These are phyloP conservation scores for Ustilago shanxiensis DNA, from an alignment of 1,284 basidiomycete genomes.

Conservation along the genomic window DNA sequence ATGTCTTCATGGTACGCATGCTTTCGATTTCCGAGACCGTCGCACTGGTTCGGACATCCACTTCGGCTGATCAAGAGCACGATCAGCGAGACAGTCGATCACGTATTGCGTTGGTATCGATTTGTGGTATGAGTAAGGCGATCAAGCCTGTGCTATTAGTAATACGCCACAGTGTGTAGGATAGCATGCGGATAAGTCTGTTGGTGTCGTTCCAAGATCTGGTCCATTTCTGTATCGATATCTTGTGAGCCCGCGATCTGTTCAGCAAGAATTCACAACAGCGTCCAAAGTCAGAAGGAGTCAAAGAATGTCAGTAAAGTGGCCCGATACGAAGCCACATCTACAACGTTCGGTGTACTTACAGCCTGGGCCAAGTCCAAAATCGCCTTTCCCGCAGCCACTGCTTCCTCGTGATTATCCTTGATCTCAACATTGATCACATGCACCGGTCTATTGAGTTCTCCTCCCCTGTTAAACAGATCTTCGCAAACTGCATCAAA, in stretches of 20 bases:
- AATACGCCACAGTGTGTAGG: constrained; percentile 79
- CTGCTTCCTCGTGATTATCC: constrained; percentile 98
- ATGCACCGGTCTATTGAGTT: constrained; percentile 93
- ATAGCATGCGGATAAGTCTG: constrained; percentile 91
- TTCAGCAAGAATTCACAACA: background rate
- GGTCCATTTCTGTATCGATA: constrained; percentile 90
- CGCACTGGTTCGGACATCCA: too few species aligned
- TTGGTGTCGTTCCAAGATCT: constrained; percentile 85
- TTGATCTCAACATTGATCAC: constrained; percentile 99
- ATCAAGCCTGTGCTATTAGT: constrained; percentile 22
- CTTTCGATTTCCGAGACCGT: too few species aligned
- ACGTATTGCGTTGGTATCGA: too few species aligned
- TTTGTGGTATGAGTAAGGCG: too few species aligned
- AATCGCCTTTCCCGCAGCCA: constrained; percentile 94
- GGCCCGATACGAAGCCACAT: background rate
- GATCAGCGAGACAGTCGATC: too few species aligned
- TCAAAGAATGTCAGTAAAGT: background rate
- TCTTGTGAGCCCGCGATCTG: constrained; percentile 89
- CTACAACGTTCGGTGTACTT: constrained; percentile 69
- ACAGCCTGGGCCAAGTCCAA: constrained; percentile 91
- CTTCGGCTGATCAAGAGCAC: too few species aligned
- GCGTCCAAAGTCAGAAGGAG: background rate
- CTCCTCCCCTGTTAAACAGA: constrained; percentile 86
- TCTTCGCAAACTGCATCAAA: constrained; percentile 99
- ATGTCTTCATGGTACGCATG: background rate